A percentile compares a stretch with the other conserved stretches of the same genome.
Evolutionary conservation across 164 flowering plant genomes (phyloP).

Genomic region (Macadamia tetraphylla): DNA sequence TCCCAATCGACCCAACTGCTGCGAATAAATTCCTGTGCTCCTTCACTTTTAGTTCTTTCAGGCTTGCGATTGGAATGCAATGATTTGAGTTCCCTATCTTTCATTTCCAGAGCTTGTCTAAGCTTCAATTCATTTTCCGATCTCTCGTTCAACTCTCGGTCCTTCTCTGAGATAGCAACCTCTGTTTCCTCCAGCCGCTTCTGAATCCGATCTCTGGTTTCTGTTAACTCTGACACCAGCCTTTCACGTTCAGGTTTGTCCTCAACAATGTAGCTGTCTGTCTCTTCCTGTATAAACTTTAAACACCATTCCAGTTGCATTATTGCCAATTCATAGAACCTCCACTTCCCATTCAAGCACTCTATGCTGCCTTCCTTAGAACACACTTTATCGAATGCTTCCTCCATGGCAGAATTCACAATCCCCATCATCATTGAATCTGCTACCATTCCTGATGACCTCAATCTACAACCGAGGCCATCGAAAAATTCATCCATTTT

Average conservation of each 20-base stretch:
- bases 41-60: conserved; percentile 31
- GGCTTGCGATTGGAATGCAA: conserved; percentile 25
- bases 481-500: conserved; percentile 49
- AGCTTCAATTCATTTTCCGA: conserved; percentile 44
- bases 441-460: conserved; percentile 37
- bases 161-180: conserved; percentile 45
- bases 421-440: conserved; percentile 77
- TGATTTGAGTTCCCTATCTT: conserved; percentile 42
- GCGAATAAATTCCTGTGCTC: conserved; percentile 13
- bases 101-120: conserved; percentile 47
- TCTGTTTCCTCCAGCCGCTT: conserved; percentile 54
- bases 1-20: conserved; percentile 16
- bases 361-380: conserved; percentile 50
- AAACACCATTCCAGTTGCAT: conserved; percentile 75
- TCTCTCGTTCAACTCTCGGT: conserved; percentile 45
- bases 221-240: conserved; percentile 41
- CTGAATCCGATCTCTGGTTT: conserved; percentile 51
- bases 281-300: conserved; percentile 53
- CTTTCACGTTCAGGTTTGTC: conserved; percentile 34
- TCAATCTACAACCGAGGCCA: conserved; percentile 33
- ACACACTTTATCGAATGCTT: conserved; percentile 57
- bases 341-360: conserved; percentile 59
- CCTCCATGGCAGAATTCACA: conserved; percentile 66
- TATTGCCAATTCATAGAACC: conserved; percentile 68
- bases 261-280: conserved; percentile 33